Conservation (phyloP, 2,329 filamentous ascomycete species). For the Stagonosporopsis vannaccii region DNA sequence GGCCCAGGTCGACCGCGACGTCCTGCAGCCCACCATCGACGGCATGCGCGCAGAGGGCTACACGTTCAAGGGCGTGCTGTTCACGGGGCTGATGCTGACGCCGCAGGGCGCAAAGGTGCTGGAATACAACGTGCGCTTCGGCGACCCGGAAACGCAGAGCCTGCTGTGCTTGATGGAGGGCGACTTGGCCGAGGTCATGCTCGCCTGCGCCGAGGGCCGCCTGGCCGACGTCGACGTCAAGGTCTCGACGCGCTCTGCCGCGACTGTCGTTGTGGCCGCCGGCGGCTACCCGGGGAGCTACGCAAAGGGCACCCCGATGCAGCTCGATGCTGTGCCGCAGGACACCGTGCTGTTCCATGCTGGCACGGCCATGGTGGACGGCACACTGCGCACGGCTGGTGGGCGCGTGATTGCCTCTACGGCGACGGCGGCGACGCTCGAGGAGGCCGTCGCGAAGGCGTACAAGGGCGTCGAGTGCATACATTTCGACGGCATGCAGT, state of each 20-base stretch:
- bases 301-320: slow-evolving; percentile 75
- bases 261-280: slow-evolving; percentile 92
- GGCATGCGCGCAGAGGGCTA: slow-evolving; percentile 80
- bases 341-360: slow-evolving; percentile 86
- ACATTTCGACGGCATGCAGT: slow-evolving; percentile 88
- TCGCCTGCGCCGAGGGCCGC: slow-evolving; percentile 79
- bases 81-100: slow-evolving; percentile 95
- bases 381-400: slow-evolving; percentile 76
- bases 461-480: slow-evolving; percentile 84
- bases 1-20: slow-evolving; percentile 77
- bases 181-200: slow-evolving; percentile 87
- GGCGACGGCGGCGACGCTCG: slow-evolving; percentile 75
- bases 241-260: slow-evolving; percentile 74
- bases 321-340: slow-evolving; percentile 60
- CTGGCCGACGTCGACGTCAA: slow-evolving; percentile 74
- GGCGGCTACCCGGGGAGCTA: slow-evolving; percentile 88
- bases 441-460: slow-evolving; percentile 84
- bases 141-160: slow-evolving; percentile 90
- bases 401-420: slow-evolving; percentile 95
- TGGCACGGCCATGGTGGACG: slow-evolving; percentile 72
- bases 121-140: slow-evolving; percentile 93
- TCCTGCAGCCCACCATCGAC: slow-evolving; percentile 88
- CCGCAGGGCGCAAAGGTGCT: slow-evolving; percentile 79
- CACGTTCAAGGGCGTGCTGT: slow-evolving; percentile 71
- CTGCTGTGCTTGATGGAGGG: slow-evolving; percentile 82